Base-by-base conservation (phyloP, 805 yeast species). In the Wickerhamiella shivajii region DNA sequence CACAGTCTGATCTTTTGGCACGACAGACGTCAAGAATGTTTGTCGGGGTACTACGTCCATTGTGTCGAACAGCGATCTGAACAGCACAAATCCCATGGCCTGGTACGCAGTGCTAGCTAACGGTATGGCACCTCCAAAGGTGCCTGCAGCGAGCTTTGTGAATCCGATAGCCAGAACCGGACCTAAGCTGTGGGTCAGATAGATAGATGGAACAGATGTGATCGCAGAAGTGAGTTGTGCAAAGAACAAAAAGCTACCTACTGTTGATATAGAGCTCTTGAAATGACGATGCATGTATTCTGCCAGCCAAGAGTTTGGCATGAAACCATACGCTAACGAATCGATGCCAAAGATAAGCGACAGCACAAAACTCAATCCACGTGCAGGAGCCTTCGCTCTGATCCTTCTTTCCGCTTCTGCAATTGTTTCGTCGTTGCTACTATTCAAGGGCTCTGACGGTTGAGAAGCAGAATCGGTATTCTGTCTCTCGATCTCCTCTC, bases 11-110 rank as follows among this genome's bases (percentile, higher is more conserved):
- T 80, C 90, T 8, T 61, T 64, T 11, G 65, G 63, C 24, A 84
- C 71, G 14, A 81, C 59, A 2, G 78, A 64, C 0, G 92, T 74
- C 31, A 84, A 55, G 25, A 84, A 60, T 6, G 83, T 69, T 55
- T 83, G 94, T 33, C 96, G 67, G 5, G 95, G 94, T 3, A 83
- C 90, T 18, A 83, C 93, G 51, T 84, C 96, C 85, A 84, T 81
- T 2, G 85, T 71, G 2, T 74, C 63, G 1, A 81, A 69, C 2
- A 74, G 57, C 39, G 72, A 73, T 42, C 79, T 71, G 17, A 67
- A 50, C 14, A 74, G 43, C 21, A 77, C 59, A 5, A 71, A 53
- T 0, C 57, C 35, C 18, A 77, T 61, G 0, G 87, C 77, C 0
- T 50, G 39, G n/a, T 59, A 40, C 24, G 47, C 47, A 15, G 40